A percentile compares a stretch with the other conserved stretches of the same genome.
Evolutionary conservation across 306 rosid genomes (phyloP).

Genomic region (Medicago truncatula): DNA sequence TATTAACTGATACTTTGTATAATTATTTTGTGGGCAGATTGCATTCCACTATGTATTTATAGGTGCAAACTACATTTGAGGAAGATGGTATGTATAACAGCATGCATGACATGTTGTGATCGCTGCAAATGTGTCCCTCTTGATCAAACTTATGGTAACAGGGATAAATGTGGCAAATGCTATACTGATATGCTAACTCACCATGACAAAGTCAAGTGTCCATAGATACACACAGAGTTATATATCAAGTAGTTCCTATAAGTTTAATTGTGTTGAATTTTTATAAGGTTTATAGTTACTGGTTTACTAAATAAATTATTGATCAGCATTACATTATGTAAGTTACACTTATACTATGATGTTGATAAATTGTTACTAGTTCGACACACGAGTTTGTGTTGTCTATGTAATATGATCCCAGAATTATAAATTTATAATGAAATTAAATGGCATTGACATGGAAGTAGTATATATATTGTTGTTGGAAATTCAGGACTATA

Average conservation of each 20-base stretch:
- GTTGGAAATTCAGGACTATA: too few relatives aligned
- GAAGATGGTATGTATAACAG: constrained; percentile 63
- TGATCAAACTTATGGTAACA: constrained; percentile 65
- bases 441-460: too few relatives aligned
- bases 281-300: constrained; percentile 16
- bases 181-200: constrained; percentile 75
- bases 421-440: too few relatives aligned
- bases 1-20: not conserved
- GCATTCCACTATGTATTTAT: constrained; percentile 60
- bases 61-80: constrained; percentile 70
- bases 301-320: not conserved
- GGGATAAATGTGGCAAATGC: constrained; percentile 81
- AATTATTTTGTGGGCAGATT: constrained; percentile 46
- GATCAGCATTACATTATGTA: too few relatives aligned
- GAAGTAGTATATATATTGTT: too few relatives aligned
- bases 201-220: constrained; percentile 68
- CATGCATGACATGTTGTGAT: constrained; percentile 78
- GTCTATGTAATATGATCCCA: too few relatives aligned
- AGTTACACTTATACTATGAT: too few relatives aligned
- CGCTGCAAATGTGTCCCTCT: constrained; percentile 91
- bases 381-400: too few relatives aligned
- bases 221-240: constrained; percentile 36
- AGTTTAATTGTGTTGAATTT: not conserved
- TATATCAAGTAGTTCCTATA: too few relatives aligned
- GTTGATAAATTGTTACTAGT: too few relatives aligned